Conservation (phyloP, 2,329 filamentous ascomycete genomes). For the Ambrosiella beaveri region DNA sequence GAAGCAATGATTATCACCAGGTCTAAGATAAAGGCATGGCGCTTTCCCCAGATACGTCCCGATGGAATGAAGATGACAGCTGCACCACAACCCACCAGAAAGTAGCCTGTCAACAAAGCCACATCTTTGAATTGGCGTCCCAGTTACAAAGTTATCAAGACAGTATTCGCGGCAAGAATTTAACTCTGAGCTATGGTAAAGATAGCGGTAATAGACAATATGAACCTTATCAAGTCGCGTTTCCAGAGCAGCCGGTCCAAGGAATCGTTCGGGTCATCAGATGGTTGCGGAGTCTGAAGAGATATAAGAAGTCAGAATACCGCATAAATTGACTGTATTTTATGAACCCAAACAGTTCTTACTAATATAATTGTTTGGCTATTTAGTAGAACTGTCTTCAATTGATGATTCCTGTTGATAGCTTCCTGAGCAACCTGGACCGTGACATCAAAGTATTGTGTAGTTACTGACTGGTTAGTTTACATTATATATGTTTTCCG, state of each 20-base stretch:
- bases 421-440: no score
- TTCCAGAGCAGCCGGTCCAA: constrained; percentile 73
- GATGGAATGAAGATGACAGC: constrained; percentile 72
- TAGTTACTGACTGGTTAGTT: constrained; percentile 31
- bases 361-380: constrained; percentile 59
- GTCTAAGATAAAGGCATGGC: constrained; percentile 70
- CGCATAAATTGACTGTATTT: background rate
- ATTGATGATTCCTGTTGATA: constrained; percentile 9
- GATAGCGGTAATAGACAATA: constrained; percentile 64
- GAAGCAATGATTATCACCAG: constrained; percentile 55
- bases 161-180: constrained; percentile 73
- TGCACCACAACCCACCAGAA: constrained; percentile 64
- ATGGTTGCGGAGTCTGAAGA: constrained; percentile 55
- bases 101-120: constrained; percentile 73
- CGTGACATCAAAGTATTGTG: constrained; percentile 41
- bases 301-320: background rate
- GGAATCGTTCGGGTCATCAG: constrained; percentile 79
- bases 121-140: constrained; percentile 50
- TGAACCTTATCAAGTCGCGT: constrained; percentile 62
- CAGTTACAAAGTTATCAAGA: constrained; percentile 57
- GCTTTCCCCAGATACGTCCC: constrained; percentile 80
- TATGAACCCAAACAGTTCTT: constrained; percentile 13
- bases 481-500: background rate
- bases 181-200: constrained; percentile 73
- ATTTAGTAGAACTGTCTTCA: constrained; percentile 60